phyloP scores from a whole-genome alignment of 208 protist genomes.

The Trypanosoma lewisi region DNA sequence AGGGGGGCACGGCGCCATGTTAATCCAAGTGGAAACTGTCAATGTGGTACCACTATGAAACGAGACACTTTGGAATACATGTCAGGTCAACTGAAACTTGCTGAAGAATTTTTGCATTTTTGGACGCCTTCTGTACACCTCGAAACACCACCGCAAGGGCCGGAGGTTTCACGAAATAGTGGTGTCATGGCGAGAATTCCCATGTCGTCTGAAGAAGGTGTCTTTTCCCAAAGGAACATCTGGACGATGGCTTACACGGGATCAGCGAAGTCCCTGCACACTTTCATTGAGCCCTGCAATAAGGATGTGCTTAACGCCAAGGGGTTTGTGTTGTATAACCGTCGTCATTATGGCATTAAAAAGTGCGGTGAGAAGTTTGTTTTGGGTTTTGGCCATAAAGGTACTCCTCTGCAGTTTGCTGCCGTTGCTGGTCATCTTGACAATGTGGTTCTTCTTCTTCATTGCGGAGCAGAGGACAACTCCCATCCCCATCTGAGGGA shows the following conservation, averaged over 20 bases:
- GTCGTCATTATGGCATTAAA: constrained; percentile 74
- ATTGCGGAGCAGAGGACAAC: constrained; percentile 51
- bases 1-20: neutral
- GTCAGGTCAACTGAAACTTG: constrained; percentile 71
- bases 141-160: neutral
- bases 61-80: constrained; percentile 48
- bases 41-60: constrained; percentile 24
- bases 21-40: constrained; percentile 11
- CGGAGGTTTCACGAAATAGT: neutral
- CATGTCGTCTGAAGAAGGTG: constrained; percentile 4
- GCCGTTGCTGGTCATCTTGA: constrained; percentile 70
- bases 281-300: constrained; percentile 27
- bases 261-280: constrained; percentile 44
- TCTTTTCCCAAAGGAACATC: constrained; percentile 36
- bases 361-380: constrained; percentile 33
- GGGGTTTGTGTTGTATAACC: constrained; percentile 62
- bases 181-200: neutral
- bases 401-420: constrained; percentile 80
- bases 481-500: constrained; percentile 47
- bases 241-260: constrained; percentile 77
- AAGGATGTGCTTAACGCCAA: constrained; percentile 29
- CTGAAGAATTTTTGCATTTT: constrained; percentile 61
- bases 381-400: constrained; percentile 74
- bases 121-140: neutral
- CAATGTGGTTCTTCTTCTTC: constrained; percentile 72